phyloP scores from a whole-genome alignment of 2,329 filamentous ascomycete genomes.

The Cryphonectria japonica region DNA sequence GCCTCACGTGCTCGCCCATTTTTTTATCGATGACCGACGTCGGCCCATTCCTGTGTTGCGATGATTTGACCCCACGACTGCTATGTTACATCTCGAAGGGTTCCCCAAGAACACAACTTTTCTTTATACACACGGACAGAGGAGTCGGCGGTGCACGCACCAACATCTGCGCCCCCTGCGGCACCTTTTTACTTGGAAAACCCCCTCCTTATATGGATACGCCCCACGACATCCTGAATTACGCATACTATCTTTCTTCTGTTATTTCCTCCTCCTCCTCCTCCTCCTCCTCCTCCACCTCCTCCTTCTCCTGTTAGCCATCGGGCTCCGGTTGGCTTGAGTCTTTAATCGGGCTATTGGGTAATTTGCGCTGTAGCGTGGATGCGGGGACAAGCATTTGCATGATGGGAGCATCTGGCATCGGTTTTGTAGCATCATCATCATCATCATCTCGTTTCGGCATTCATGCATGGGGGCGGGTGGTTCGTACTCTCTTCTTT shows the following conservation, averaged over 20 bases:
- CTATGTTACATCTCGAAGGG: background rate
- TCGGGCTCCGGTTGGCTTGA: background rate
- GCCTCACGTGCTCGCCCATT: background rate
- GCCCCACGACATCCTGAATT: slow-evolving; percentile 20
- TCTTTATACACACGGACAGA: background rate
- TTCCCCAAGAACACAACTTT: background rate
- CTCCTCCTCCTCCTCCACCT: background rate
- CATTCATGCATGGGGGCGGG: slow-evolving; percentile 6
- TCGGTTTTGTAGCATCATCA: slow-evolving; percentile 2
- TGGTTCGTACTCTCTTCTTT: background rate
- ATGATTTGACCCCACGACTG: background rate
- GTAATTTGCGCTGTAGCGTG: slow-evolving; percentile 12
- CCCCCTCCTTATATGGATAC: background rate
- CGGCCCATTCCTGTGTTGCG: background rate
- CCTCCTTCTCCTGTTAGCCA: background rate
- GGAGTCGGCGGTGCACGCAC: slow-evolving; percentile 15
- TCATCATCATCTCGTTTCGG: background rate
- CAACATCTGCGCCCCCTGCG: slow-evolving; percentile 18
- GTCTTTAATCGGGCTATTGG: slow-evolving; percentile 13
- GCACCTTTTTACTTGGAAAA: background rate
- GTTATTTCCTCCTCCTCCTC: background rate
- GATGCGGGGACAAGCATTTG: slow-evolving; percentile 13
- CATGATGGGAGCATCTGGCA: slow-evolving; percentile 18
- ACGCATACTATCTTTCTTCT: background rate
- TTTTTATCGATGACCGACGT: background rate